These are phyloP conservation scores for Sphaerobolus stellatus DNA, from an alignment of 1,284 basidiomycete genomes.

Conservation along the genomic window DNA sequence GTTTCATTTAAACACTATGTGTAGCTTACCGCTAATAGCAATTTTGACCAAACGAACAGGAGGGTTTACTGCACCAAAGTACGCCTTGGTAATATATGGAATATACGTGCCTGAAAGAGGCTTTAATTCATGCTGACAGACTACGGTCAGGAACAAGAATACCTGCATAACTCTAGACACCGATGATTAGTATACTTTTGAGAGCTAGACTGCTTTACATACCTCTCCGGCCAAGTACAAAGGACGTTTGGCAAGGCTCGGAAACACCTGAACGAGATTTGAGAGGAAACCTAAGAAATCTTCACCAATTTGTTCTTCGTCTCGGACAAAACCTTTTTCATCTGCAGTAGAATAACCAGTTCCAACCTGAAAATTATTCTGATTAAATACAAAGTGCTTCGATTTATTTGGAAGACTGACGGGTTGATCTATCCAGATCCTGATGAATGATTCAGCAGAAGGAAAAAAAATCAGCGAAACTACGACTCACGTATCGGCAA, in stretches of 20 bases:
- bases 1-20: not conserved
- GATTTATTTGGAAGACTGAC: conserved; percentile 41
- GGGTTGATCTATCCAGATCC: conserved; percentile 72
- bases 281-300: conserved; percentile 70
- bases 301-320: conserved; percentile 50
- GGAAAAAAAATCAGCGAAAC: not conserved
- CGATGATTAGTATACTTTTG: too few species aligned
- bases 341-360: conserved; percentile 67
- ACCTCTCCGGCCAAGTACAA: conserved; percentile 64
- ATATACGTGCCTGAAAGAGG: conserved; percentile 2
- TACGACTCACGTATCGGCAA: conserved; percentile 46
- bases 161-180: conserved; percentile 70
- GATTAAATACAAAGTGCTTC: conserved; percentile 15
- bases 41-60: conserved; percentile 68
- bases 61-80: conserved; percentile 59
- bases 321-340: conserved; percentile 53
- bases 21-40: conserved; percentile 48
- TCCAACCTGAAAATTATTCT: conserved; percentile 57
- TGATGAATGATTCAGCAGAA: conserved; percentile 18
- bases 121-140: conserved; percentile 55
- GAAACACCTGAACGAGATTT: conserved; percentile 68
- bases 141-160: conserved; percentile 52
- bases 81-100: conserved; percentile 69
- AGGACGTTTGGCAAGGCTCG: conserved; percentile 57
- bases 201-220: conserved; percentile 26